Percentiles rank a stretch among this genome's conserved stretches.
These are phyloP conservation scores for Pouteria campechiana DNA, from an alignment of 179 eudicot genomes.

Conservation along the genomic window DNA sequence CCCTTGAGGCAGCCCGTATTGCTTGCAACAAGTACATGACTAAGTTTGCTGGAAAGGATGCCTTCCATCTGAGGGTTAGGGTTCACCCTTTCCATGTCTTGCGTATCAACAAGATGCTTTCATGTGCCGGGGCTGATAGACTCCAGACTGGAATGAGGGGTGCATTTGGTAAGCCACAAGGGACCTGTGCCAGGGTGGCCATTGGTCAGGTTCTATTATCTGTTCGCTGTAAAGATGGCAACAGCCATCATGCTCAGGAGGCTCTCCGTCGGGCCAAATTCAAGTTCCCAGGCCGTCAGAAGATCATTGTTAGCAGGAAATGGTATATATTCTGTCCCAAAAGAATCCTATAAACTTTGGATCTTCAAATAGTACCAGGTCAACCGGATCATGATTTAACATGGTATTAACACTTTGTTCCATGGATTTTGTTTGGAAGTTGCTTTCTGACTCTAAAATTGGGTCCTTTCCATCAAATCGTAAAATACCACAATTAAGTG, in stretches of 20 bases:
- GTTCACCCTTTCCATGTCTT: constrained; percentile 67
- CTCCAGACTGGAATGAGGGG: constrained; percentile 66
- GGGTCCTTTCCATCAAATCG: too few relatives aligned
- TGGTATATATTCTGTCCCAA: constrained; percentile 19
- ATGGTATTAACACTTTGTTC: not conserved
- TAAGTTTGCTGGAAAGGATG: constrained; percentile 67
- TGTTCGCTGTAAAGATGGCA: constrained; percentile 50
- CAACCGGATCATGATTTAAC: too few relatives aligned
- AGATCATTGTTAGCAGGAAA: constrained; percentile 53
- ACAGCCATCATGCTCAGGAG: constrained; percentile 47
- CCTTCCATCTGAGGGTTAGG: constrained; percentile 62
- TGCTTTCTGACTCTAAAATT: not conserved
- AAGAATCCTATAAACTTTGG: not conserved
- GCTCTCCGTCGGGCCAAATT: constrained; percentile 61
- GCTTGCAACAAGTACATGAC: constrained; percentile 75
- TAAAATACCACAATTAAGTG: too few relatives aligned
- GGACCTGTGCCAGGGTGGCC: constrained; percentile 50
- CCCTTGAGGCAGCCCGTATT: constrained; percentile 61
- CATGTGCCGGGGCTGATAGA: constrained; percentile 66
- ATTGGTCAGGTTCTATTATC: constrained; percentile 57
- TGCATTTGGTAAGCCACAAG: constrained; percentile 58
- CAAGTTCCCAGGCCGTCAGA: constrained; percentile 65
- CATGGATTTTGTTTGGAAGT: not conserved
- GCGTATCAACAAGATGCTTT: constrained; percentile 59
- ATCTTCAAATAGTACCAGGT: too few relatives aligned